These are phyloP conservation scores for Puccinia coronata DNA, from an alignment of 1,284 basidiomycete species.

Conservation along the genomic window DNA sequence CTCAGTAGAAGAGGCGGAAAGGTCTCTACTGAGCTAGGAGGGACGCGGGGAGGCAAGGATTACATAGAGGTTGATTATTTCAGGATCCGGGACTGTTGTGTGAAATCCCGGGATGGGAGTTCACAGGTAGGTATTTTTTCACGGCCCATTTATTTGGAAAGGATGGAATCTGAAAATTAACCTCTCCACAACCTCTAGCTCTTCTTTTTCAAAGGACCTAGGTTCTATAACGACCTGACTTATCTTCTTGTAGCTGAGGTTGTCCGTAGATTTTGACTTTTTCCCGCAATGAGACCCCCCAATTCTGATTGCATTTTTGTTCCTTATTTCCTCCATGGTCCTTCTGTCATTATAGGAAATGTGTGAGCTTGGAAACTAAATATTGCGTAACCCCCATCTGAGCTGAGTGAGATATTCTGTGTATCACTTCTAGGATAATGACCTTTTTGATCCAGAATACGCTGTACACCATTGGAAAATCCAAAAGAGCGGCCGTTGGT, in stretches of 20 bases:
- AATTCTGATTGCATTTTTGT: not conserved
- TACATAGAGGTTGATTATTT: too few relatives aligned
- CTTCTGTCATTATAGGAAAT: not conserved
- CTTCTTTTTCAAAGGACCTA: not conserved
- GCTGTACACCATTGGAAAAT: not conserved
- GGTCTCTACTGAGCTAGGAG: too few relatives aligned
- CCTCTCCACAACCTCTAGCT: not conserved
- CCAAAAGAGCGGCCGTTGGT: not conserved
- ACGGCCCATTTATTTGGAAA: too few relatives aligned
- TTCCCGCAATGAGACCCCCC: not conserved
- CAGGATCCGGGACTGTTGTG: too few relatives aligned
- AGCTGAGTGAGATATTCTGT: not conserved
- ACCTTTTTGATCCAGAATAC: constrained; percentile 3
- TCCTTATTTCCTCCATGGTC: not conserved
- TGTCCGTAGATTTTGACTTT: not conserved
- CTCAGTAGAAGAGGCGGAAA: too few relatives aligned
- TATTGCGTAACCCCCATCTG: not conserved
- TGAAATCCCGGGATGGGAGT: too few relatives aligned
- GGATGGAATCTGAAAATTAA: not conserved
- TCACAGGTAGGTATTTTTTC: too few relatives aligned
- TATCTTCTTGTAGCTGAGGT: not conserved
- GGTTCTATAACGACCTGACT: not conserved
- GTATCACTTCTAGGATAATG: not conserved
- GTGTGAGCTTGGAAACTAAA: not conserved
- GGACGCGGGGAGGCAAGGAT: too few relatives aligned